Conservation (phyloP, 1,284 basidiomycete species). For the Violaceomyces palustris region DNA sequence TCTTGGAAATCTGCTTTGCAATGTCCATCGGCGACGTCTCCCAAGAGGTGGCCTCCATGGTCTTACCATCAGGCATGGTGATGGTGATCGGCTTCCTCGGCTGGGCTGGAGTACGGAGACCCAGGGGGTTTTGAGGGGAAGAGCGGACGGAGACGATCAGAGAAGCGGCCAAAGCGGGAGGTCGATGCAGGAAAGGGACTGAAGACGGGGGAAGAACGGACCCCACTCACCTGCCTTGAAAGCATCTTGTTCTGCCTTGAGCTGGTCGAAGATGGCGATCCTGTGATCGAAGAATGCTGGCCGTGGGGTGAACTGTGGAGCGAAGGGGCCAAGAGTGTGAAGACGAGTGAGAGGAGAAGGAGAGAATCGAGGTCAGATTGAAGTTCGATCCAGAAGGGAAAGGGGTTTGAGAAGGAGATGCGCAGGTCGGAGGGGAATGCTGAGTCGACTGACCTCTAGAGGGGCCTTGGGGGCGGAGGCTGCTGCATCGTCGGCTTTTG, state of each 20-base stretch:
- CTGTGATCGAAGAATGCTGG: slow-evolving; percentile 85
- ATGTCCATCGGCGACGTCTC: slow-evolving; percentile 93
- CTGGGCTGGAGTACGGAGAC: slow-evolving; percentile 74
- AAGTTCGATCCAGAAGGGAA: background rate
- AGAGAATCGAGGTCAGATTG: background rate
- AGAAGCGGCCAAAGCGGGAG: no score
- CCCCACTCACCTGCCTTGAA: no score
- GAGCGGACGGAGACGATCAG: no score
- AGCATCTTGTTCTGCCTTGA: slow-evolving; percentile 80
- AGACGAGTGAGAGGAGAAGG: background rate
- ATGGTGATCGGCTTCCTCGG: slow-evolving; percentile 76
- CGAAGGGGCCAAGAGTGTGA: no score
- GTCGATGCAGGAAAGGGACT: no score
- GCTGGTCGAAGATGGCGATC: slow-evolving; percentile 81
- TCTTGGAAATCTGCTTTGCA: slow-evolving; percentile 79
- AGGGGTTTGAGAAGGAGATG: background rate
- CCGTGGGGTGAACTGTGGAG: slow-evolving; percentile 67
- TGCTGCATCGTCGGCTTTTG: slow-evolving; percentile 18
- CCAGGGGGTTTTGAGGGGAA: no score
- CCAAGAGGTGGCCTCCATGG: slow-evolving; percentile 79
- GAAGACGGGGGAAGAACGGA: no score
- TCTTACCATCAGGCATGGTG: slow-evolving; percentile 81
- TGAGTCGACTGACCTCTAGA: slow-evolving; percentile 28
- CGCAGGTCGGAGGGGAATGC: no score
- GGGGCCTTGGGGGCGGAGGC: slow-evolving; percentile 27